Evolutionary conservation across 169 alveolate species (phyloP).

Genomic region (Plasmodium blacklocki): DNA sequence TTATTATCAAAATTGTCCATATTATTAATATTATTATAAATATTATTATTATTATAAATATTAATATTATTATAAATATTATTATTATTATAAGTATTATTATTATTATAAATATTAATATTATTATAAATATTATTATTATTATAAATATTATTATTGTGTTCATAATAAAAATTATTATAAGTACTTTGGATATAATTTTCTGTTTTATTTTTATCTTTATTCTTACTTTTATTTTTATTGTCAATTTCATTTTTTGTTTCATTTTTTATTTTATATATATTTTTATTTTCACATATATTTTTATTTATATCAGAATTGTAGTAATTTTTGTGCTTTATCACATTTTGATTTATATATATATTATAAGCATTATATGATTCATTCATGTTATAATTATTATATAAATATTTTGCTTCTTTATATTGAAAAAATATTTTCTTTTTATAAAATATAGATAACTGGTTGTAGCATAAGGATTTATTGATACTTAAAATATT

Average conservation of each 20-base stretch:
- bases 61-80: not conserved
- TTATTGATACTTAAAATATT: conserved; percentile 32
- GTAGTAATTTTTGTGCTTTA: too few relatives aligned
- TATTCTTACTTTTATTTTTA: not conserved
- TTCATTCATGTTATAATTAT: not conserved
- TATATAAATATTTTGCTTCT: not conserved
- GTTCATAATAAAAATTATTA: not conserved
- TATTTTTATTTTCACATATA: too few relatives aligned
- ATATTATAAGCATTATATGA: not conserved
- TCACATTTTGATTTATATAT: not conserved
- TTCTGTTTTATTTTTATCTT: not conserved
- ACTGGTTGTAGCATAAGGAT: conserved; percentile 31
- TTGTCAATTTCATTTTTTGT: not conserved
- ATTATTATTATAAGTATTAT: not conserved
- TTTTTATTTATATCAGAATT: too few relatives aligned
- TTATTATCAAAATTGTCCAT: too few relatives aligned
- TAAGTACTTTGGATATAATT: not conserved
- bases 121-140: not conserved
- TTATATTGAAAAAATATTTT: conserved; percentile 37
- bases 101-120: not conserved
- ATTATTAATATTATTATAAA: not conserved
- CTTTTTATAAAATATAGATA: conserved; percentile 47
- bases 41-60: not conserved
- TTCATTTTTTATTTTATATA: not conserved
- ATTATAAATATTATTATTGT: not conserved